Base-by-base conservation (phyloP, 164 flowering plant genomes). In the Vitis amurensis region DNA sequence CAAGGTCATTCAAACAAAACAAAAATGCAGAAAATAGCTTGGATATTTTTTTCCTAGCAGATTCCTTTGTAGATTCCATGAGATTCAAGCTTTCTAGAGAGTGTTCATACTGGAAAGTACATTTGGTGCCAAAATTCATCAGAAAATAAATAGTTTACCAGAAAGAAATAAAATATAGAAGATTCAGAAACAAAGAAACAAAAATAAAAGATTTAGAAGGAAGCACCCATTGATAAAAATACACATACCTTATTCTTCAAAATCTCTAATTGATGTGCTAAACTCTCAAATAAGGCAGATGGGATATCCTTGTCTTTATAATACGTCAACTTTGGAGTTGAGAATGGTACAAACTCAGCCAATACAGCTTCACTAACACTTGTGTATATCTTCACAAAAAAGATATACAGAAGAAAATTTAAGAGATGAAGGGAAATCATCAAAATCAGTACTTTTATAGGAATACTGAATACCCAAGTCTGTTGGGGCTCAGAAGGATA, bases 1-100 rank as follows among this genome's bases (percentile, higher is more conserved):
- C 98, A 73, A 94, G 90, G 44, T 91, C 93, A 8, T 65, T 68
- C 68, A 94, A 63, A 74, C 98, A 94, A 73, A 70, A 90, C 37
- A 74, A 1, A 37, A 86, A 82, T 49, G 79, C 74, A 7, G 68
- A 69, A 72, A 14, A 68, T 50, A 88, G 69, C 73, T 81, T 89
- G 8, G 61, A 55, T 60, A 91, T 68, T 70, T 81, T 86, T 73
- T 74, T 80, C 11, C 16, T 63, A 3, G 73, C 66, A 61, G 89
- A 82, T 15, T 79, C 76, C n/a, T 55, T 75, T 2, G 67, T 51
- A 55, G 78, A 63, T 6, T 61, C 76, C 31, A 72, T 61, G 12
- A 82, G 79, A 61, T 80, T 77, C 59, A 69, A 63, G 7, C 57
- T 63, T 47, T 66, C 19, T 61, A 85, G 31, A 31, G 72, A 66